Conservation (phyloP, 2,329 filamentous ascomycete genomes). For the Fusarium fujikuroi region DNA sequence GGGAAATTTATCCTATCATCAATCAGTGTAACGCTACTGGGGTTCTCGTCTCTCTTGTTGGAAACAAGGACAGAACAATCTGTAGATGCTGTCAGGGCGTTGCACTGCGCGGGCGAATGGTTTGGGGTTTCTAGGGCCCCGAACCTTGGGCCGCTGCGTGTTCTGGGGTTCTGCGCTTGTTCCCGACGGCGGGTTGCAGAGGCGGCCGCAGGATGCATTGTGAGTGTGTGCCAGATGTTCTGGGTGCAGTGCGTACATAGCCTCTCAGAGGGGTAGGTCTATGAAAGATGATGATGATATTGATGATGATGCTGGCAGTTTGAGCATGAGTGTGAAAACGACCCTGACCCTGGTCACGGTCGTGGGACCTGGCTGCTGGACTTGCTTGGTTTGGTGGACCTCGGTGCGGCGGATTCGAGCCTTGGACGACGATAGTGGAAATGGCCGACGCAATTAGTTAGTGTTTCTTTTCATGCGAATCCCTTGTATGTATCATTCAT, state of each 20-base stretch:
- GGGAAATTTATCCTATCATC: constrained; percentile 20
- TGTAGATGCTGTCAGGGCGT: constrained; percentile 30
- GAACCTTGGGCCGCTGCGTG: constrained; percentile 37
- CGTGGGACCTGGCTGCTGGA: constrained; percentile 15
- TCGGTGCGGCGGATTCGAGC: constrained; percentile 31
- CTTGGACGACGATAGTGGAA: constrained; percentile 30
- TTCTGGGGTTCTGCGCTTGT: constrained; percentile 51
- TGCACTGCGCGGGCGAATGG: constrained; percentile 24
- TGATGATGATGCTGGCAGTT: constrained; percentile 5
- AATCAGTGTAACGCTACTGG: constrained; percentile 14
- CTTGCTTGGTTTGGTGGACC: constrained; percentile 24
- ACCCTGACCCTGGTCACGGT: constrained; percentile 25
- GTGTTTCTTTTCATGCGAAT: constrained; percentile 24
- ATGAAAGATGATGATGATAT: constrained; percentile 1
- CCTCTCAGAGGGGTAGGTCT: constrained; percentile 11
- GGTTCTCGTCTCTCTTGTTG: constrained; percentile 9
- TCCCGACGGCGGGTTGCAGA: constrained; percentile 53
- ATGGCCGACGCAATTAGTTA: constrained; percentile 38
- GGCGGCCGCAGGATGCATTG: constrained; percentile 53
- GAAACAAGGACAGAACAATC: constrained; percentile 23
- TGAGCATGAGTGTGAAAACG: constrained; percentile 11
- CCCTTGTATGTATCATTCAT: constrained; percentile 38
- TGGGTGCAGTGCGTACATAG: background rate
- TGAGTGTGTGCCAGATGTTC: constrained; percentile 38
- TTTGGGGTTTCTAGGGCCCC: constrained; percentile 31